Conservation (phyloP, 352 stramenopile species). For the Phytophthora nicotianae region DNA sequence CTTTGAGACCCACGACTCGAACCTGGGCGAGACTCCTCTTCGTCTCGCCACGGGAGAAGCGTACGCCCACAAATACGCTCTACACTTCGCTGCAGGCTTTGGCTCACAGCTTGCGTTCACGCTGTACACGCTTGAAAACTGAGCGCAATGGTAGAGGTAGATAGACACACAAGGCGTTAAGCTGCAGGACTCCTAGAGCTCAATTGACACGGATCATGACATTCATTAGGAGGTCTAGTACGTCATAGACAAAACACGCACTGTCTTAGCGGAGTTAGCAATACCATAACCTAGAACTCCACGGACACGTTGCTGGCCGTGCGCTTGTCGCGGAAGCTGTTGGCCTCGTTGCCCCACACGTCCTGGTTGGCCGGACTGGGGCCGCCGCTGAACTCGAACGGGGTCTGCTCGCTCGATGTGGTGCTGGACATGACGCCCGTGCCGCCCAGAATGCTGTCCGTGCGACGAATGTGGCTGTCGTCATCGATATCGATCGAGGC, state of each 20-base stretch:
- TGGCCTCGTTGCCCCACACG: slow-evolving; percentile 49
- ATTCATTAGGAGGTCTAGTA: no score
- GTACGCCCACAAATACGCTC: slow-evolving; percentile 91
- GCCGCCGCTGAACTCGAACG: slow-evolving; percentile 42
- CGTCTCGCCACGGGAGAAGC: slow-evolving; percentile 59
- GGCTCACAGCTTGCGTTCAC: slow-evolving; percentile 96
- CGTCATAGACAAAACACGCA: slow-evolving; percentile 33
- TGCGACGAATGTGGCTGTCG: slow-evolving; percentile 31
- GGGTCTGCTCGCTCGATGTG: slow-evolving; percentile 24
- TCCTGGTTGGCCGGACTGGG: slow-evolving; percentile 38
- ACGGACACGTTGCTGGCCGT: slow-evolving; percentile 62
- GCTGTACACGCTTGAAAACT: slow-evolving; percentile 86
- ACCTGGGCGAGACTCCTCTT: slow-evolving; percentile 54
- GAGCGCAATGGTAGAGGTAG: slow-evolving; percentile 21
- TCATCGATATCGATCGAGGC: slow-evolving; percentile 48
- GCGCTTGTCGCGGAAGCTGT: slow-evolving; percentile 48
- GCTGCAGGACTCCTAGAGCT: not conserved
- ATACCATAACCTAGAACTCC: slow-evolving; percentile 53
- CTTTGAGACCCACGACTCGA: slow-evolving; percentile 86
- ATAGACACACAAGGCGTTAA: slow-evolving; percentile 17
- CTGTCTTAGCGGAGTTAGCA: slow-evolving; percentile 20
- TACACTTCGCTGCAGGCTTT: slow-evolving; percentile 96
- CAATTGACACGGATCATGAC: slow-evolving; percentile 22
- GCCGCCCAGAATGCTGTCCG: slow-evolving; percentile 51
- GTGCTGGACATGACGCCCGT: slow-evolving; percentile 30